Conservation (phyloP, 208 protist genomes). For the Acanthamoeba triangularis region DNA sequence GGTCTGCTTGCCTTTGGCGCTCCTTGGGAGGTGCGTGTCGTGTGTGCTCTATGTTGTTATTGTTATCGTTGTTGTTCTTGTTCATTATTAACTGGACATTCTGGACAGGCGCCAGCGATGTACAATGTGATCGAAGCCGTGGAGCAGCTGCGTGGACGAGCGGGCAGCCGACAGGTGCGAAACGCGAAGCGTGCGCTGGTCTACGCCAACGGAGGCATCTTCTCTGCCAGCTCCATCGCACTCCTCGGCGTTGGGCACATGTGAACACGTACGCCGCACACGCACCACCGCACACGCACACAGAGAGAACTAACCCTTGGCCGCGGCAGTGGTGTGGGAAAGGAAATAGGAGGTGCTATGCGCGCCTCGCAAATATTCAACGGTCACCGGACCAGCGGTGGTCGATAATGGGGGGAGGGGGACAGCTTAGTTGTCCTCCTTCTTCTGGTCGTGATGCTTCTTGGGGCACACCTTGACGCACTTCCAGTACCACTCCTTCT, state of each 20-base stretch:
- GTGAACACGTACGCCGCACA: neutral
- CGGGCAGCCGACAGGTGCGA: constrained; percentile 89
- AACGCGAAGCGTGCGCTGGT: constrained; percentile 91
- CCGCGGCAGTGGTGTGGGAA: too few species aligned
- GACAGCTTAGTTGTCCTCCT: neutral
- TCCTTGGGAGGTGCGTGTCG: constrained; percentile 89
- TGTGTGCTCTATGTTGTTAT: neutral
- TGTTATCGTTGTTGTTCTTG: neutral
- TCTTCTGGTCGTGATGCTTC: neutral
- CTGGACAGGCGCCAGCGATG: constrained; percentile 85
- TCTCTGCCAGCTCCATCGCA: constrained; percentile 92
- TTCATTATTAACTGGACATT: too few species aligned
- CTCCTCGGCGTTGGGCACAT: constrained; percentile 89
- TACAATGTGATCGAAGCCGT: constrained; percentile 92
- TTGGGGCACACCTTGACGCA: neutral
- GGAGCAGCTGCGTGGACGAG: constrained; percentile 87
- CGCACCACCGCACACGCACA: too few species aligned
- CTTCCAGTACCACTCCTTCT: neutral
- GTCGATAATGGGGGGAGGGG: too few species aligned
- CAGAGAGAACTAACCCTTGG: too few species aligned
- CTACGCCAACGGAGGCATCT: constrained; percentile 95
- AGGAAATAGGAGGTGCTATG: neutral
- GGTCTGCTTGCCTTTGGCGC: constrained; percentile 92
- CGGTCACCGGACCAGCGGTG: too few species aligned
- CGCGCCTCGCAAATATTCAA: neutral